Conservation (phyloP, 148 eudicot genomes). For the Fagopyrum tataricum region DNA sequence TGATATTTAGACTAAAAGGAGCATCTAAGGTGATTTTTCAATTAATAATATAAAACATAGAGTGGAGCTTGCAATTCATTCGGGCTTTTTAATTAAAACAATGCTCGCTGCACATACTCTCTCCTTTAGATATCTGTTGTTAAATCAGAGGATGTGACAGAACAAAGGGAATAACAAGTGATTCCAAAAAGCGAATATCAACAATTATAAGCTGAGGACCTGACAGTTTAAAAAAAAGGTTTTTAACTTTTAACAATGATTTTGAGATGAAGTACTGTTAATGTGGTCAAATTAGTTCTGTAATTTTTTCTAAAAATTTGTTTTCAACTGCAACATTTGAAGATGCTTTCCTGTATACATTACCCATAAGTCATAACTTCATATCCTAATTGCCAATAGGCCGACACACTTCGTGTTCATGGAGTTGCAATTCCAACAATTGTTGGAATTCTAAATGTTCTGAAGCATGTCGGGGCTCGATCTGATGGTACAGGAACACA, state of each 20-base stretch:
- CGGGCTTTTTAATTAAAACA: neutral
- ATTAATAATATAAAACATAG: no score
- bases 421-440: constrained; percentile 94
- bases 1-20: no score
- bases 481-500: constrained; percentile 32
- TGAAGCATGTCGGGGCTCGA: constrained; percentile 60
- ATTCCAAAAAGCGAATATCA: neutral
- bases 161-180: neutral
- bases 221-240: neutral
- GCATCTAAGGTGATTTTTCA: no score
- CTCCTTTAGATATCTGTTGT: neutral
- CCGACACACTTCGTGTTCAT: constrained; percentile 67
- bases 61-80: neutral
- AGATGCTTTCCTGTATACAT: neutral
- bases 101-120: neutral
- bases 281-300: neutral
- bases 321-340: neutral
- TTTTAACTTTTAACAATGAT: neutral
- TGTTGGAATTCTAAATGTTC: constrained; percentile 81
- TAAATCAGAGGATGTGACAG: neutral
- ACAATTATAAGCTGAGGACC: neutral
- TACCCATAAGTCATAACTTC: neutral
- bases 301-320: neutral
- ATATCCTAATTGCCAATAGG: constrained; percentile 30
- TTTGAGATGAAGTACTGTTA: neutral